A percentile compares a stretch with the other conserved stretches of the same genome.
Evolutionary conservation across 371 early-diverging fungal genomes (phyloP).

Genomic region (Parasitella parasitica): DNA sequence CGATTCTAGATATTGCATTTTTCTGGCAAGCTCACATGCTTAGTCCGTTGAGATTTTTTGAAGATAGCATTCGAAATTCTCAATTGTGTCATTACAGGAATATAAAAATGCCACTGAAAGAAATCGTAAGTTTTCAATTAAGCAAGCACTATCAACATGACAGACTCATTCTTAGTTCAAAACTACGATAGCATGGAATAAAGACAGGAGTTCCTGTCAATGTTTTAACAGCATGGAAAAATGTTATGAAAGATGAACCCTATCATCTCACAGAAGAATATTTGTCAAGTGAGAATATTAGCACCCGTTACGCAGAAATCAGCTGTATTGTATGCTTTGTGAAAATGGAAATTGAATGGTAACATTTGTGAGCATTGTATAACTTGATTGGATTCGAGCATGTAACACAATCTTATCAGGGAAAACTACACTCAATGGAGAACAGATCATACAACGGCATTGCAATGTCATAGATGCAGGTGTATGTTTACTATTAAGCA

Average conservation of each 20-base stretch:
- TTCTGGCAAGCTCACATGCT: conserved; percentile 24
- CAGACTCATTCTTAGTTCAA: no score
- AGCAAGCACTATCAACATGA: no score
- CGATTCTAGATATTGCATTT: conserved; percentile 13
- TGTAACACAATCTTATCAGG: background rate
- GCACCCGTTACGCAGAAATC: background rate
- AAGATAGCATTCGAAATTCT: background rate
- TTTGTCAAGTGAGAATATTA: background rate
- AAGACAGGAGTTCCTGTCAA: background rate
- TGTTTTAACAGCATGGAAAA: background rate
- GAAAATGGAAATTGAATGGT: background rate
- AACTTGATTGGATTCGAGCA: background rate
- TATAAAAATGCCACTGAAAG: background rate
- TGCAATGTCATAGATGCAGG: conserved; percentile 4
- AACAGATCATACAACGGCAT: background rate
- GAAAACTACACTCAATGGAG: conserved; percentile 10
- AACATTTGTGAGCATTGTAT: no score
- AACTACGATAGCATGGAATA: background rate
- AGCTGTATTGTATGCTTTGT: background rate
- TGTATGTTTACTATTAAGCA: conserved; percentile 7
- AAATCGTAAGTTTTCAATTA: background rate
- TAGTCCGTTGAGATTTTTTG: conserved; percentile 17
- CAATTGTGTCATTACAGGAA: background rate
- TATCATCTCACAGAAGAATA: background rate
- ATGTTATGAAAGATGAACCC: background rate